A percentile compares a stretch with the other conserved stretches of the same genome.
phyloP scores from a whole-genome alignment of 2,329 filamentous ascomycete genomes.

The Clonostachys solani region DNA sequence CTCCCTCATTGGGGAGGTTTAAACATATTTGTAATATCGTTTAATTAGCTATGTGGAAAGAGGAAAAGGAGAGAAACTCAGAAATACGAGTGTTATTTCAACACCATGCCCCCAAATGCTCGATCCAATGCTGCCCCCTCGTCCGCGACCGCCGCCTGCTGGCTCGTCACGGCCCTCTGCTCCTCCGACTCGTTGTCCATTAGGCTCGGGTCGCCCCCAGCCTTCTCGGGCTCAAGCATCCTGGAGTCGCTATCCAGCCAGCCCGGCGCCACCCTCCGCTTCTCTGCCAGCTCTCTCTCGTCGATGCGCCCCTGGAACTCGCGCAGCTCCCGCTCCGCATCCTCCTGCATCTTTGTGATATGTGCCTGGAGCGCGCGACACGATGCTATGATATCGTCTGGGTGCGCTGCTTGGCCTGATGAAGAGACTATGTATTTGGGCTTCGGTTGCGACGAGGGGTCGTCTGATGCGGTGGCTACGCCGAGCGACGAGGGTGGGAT shows the following conservation, averaged over 20 bases:
- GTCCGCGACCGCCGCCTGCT: conserved; percentile 23
- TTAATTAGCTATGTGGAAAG: no score
- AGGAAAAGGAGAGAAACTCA: background rate
- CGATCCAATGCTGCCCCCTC: conserved; percentile 53
- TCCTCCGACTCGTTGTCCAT: conserved; percentile 11
- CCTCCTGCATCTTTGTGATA: conserved; percentile 62
- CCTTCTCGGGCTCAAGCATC: conserved; percentile 63
- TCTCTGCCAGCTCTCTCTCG: conserved; percentile 70
- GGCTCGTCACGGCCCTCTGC: conserved; percentile 13
- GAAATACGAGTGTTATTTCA: conserved; percentile 15
- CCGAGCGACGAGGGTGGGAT: conserved; percentile 52
- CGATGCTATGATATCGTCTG: conserved; percentile 78
- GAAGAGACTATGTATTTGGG: conserved; percentile 72
- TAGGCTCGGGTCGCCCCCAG: background rate
- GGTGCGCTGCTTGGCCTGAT: conserved; percentile 79
- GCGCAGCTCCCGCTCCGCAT: conserved; percentile 62
- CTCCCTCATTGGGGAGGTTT: no score
- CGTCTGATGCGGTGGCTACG: conserved; percentile 26
- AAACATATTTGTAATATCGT: no score
- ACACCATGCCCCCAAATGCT: conserved; percentile 46
- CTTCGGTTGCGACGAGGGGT: conserved; percentile 35
- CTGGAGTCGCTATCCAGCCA: conserved; percentile 74
- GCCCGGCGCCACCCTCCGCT: conserved; percentile 72
- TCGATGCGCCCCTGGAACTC: conserved; percentile 66
- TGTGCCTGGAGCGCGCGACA: conserved; percentile 77